Percentiles rank a stretch among this genome's conserved stretches.
phyloP scores from a whole-genome alignment of 495 filamentous ascomycete genomes.

The Podospora fimiseda region DNA sequence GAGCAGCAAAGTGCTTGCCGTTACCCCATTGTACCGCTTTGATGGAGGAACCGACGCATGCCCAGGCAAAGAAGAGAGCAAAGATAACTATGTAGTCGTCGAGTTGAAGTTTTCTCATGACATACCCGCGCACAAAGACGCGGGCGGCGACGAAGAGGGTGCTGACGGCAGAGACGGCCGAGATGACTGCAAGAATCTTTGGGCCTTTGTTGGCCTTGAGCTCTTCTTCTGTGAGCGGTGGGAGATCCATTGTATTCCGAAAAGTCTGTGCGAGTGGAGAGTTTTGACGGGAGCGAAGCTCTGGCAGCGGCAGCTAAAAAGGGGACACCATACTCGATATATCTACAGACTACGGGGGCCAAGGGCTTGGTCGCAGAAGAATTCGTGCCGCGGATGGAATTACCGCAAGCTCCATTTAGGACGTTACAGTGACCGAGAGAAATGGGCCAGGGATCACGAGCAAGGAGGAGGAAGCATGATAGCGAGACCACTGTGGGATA shows the following conservation, averaged over 20 bases:
- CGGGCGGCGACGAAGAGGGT: constrained; percentile 24
- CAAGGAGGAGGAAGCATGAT: no score
- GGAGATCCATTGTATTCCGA: neutral
- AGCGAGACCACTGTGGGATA: no score
- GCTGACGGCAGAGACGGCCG: constrained; percentile 11
- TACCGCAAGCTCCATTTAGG: no score
- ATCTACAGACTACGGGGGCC: no score
- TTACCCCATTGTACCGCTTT: constrained; percentile 14
- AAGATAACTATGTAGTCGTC: constrained; percentile 14
- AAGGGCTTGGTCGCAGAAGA: no score
- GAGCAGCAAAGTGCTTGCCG: constrained; percentile 23
- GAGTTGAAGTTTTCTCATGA: constrained; percentile 18
- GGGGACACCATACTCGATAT: no score
- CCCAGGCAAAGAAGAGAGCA: constrained; percentile 6
- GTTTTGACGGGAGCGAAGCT: no score
- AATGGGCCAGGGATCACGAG: no score
- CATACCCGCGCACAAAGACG: constrained; percentile 16
- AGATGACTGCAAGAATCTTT: constrained; percentile 7
- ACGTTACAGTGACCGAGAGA: no score
- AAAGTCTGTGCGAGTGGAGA: neutral
- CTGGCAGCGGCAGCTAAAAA: no score
- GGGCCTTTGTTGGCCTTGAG: constrained; percentile 17
- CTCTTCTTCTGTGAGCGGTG: neutral
- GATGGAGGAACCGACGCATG: constrained; percentile 1
- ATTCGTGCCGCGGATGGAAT: no score